These are phyloP conservation scores for Fusarium keratoplasticum DNA, from an alignment of 2,329 filamentous ascomycete genomes.

Conservation along the genomic window DNA sequence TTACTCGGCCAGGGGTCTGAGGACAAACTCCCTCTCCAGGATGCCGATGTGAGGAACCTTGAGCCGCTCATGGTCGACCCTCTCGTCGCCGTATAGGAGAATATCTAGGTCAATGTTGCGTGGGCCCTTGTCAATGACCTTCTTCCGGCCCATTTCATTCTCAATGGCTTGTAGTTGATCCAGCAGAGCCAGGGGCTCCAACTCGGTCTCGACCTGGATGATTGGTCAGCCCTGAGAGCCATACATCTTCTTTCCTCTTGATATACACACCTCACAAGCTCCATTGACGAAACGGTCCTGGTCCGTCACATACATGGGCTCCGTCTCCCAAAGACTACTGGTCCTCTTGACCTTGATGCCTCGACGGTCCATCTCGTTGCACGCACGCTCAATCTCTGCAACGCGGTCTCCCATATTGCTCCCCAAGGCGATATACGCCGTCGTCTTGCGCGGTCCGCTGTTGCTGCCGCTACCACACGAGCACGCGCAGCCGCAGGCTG, in stretches of 20 bases:
- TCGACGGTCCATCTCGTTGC: constrained; percentile 77
- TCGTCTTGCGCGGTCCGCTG: constrained; percentile 50
- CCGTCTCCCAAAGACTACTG: constrained; percentile 92
- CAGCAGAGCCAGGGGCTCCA: constrained; percentile 80
- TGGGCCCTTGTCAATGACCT: constrained; percentile 91
- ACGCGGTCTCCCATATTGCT: constrained; percentile 93
- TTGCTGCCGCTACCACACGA: constrained; percentile 46
- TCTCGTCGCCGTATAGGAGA: constrained; percentile 79
- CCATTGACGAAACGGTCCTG: constrained; percentile 93
- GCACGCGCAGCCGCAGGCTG: constrained; percentile 52
- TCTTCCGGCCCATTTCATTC: constrained; percentile 79
- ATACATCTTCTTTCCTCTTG: not conserved
- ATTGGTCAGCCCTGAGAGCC: constrained; percentile 19
- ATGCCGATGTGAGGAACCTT: constrained; percentile 87
- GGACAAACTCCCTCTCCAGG: constrained; percentile 91
- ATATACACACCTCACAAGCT: constrained; percentile 81
- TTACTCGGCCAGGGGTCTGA: constrained; percentile 85
- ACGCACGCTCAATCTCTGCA: constrained; percentile 85
- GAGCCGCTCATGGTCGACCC: constrained; percentile 77
- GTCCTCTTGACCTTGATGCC: constrained; percentile 82
- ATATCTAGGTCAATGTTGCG: constrained; percentile 96
- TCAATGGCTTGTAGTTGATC: constrained; percentile 89
- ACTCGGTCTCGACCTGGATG: constrained; percentile 79
- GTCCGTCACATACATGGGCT: constrained; percentile 95
- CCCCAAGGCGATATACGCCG: constrained; percentile 86